Percentiles rank a stretch among this genome's conserved stretches.
phyloP scores from a whole-genome alignment of 31 red algal genomes.

The Porphyra umbilicalis region DNA sequence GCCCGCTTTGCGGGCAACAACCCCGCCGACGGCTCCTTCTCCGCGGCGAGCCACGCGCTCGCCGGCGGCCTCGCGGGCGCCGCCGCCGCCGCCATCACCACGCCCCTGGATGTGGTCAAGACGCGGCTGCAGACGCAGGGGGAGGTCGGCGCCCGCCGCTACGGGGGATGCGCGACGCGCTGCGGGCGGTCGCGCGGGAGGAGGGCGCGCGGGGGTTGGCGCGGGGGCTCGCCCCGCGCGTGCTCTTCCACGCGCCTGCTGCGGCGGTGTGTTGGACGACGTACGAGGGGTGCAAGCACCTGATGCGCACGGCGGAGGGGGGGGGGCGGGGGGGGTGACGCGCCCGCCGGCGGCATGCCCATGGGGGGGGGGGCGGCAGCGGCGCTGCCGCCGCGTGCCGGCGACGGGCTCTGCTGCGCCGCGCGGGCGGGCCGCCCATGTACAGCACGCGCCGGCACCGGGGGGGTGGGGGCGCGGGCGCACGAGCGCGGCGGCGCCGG shows the following conservation, averaged over 20 bases:
- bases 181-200: constrained; percentile 56
- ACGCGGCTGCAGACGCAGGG: constrained; percentile 95
- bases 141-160: constrained; percentile 87
- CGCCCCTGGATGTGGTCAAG: constrained; percentile 84
- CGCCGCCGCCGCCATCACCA: constrained; percentile 57
- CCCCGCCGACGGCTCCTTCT: constrained; percentile 16
- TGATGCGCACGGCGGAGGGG: background rate
- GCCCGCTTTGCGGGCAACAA: background rate
- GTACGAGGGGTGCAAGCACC: constrained; percentile 83
- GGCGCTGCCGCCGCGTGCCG: background rate
- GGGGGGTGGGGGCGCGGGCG: too few species aligned
- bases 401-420: too few species aligned
- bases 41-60: constrained; percentile 27
- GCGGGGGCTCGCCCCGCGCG: constrained; percentile 61
- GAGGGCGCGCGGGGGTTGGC: constrained; percentile 69
- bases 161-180: constrained; percentile 62
- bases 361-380: too few species aligned
- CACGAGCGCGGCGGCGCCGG: too few species aligned
- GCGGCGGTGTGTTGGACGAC: constrained; percentile 91
- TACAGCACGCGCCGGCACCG: too few species aligned
- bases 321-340: background rate
- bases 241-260: constrained; percentile 90
- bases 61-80: constrained; percentile 73
- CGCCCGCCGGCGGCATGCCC: background rate
- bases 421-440: background rate